Evolutionary conservation across 345 rosid species (phyloP), one percentile per base, ranked within the genome.

Genomic region (Populus euphratica): DNA sequence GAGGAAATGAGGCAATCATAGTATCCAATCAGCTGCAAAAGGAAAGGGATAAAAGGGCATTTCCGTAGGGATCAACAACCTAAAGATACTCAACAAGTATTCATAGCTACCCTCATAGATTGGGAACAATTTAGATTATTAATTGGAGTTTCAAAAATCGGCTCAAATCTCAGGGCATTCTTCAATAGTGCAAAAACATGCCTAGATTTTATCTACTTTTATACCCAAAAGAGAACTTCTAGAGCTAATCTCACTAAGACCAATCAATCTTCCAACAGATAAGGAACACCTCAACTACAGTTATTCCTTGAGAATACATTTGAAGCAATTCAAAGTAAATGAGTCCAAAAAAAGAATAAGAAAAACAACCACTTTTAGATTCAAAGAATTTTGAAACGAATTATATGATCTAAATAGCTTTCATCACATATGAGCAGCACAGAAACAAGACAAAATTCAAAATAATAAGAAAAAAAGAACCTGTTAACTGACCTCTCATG

Each of bases 401-500:
- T 13, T 47, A 47, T 12, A 47, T 4, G 18, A 47, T 14, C 50
- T 14, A 13, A 47, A 14, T 13, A 47, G 50, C 50, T 47, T 47
- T 13, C 50, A 47, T 47, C 50, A 12, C 50, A 0, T 47, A 47
- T 14, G 50, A 47, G 50, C 0, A 47, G 20, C 27, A 17, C 13
- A 25, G 23, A 6, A 27, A 5, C 16, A 44, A 49, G 25, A 78
- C 11, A 10, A 62, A 12, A 52, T 38, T 35, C 5, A 50, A 33
- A 41, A 41, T 41, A 10, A 10, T 10, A 41, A 41, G 44, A 41
- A 23, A 0, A 68, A 35, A 38, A 23, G 6, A 23, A 43, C 1
- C 49, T 54, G 38, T 21, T 33, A 73, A 78, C 82, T 71, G 61
- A 86, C 86, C 84, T 70, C 64, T 65, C 16, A 18, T 38, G 78